A percentile compares a stretch with the other conserved stretches of the same genome.
These are phyloP conservation scores for Tulasnella sp. DNA, from an alignment of 768 basidiomycete species.

Conservation along the genomic window DNA sequence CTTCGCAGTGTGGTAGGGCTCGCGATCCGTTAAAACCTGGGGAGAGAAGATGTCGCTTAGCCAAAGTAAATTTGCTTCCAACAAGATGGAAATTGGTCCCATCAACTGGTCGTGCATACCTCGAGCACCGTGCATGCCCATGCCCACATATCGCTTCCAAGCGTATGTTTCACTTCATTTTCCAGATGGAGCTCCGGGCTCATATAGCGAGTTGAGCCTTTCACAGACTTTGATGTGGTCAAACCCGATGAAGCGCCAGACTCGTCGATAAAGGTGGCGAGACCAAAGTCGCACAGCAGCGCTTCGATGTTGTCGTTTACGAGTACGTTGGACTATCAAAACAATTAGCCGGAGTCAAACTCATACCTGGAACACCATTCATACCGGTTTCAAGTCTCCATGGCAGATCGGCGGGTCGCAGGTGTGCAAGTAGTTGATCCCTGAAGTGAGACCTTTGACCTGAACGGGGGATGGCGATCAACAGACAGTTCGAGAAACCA, in stretches of 20 bases:
- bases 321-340: neutral
- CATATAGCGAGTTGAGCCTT: neutral
- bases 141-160: neutral
- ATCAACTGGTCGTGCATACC: too few relatives aligned
- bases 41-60: neutral
- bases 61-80: neutral
- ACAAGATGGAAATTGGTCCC: too few relatives aligned
- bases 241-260: neutral
- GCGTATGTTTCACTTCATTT: neutral
- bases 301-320: neutral
- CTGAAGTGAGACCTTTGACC: neutral
- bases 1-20: neutral
- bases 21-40: neutral
- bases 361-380: neutral
- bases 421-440: neutral
- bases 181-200: neutral
- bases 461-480: neutral
- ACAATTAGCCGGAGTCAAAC: neutral
- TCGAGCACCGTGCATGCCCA: neutral
- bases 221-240: neutral
- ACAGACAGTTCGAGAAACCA: neutral
- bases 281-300: neutral
- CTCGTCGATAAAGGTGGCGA: neutral
- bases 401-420: constrained; percentile 2
- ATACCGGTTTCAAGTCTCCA: neutral